A percentile compares a stretch with the other conserved stretches of the same genome.
phyloP scores from a whole-genome alignment of 139 green algal species.

The Penium margaritaceum region DNA sequence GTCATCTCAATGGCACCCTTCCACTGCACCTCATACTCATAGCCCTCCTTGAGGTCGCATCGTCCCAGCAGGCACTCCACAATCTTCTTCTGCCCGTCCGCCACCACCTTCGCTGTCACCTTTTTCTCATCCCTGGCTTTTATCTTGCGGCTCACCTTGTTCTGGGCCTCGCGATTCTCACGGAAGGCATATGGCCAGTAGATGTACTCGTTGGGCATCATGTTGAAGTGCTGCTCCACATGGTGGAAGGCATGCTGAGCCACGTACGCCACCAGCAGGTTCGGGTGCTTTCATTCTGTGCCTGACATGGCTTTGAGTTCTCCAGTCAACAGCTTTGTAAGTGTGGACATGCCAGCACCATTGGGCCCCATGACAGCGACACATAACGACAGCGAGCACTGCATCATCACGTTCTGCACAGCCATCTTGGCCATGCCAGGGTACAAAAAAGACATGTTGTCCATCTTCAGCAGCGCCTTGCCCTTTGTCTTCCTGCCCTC shows the following conservation, averaged over 20 bases:
- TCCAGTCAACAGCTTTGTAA: slow-evolving; percentile 80
- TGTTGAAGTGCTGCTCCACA: slow-evolving; percentile 80
- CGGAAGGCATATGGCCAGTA: slow-evolving; percentile 79
- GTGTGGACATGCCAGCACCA: slow-evolving; percentile 82
- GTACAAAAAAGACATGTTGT: no score
- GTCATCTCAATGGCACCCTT: slow-evolving; percentile 13
- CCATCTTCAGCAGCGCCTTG: no score
- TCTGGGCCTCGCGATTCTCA: slow-evolving; percentile 78
- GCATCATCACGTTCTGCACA: slow-evolving; percentile 57
- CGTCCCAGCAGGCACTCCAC: slow-evolving; percentile 19
- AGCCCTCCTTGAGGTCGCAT: slow-evolving; percentile 27
- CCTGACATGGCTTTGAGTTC: slow-evolving; percentile 65
- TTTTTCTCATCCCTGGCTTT: slow-evolving; percentile 77
- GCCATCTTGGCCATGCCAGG: no score
- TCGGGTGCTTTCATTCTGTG: slow-evolving; percentile 65
- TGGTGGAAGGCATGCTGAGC: slow-evolving; percentile 66
- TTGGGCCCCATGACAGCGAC: slow-evolving; percentile 77
- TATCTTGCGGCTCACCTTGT: slow-evolving; percentile 56
- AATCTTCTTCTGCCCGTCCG: slow-evolving; percentile 34
- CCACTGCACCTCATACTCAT: slow-evolving; percentile 54
- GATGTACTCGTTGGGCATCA: slow-evolving; percentile 90
- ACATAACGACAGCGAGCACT: slow-evolving; percentile 60
- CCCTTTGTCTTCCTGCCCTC: no score
- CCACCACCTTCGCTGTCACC: slow-evolving; percentile 62
- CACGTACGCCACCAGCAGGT: slow-evolving; percentile 63